Base-by-base conservation (phyloP, 306 rosid species). In the Alnus glutinosa region DNA sequence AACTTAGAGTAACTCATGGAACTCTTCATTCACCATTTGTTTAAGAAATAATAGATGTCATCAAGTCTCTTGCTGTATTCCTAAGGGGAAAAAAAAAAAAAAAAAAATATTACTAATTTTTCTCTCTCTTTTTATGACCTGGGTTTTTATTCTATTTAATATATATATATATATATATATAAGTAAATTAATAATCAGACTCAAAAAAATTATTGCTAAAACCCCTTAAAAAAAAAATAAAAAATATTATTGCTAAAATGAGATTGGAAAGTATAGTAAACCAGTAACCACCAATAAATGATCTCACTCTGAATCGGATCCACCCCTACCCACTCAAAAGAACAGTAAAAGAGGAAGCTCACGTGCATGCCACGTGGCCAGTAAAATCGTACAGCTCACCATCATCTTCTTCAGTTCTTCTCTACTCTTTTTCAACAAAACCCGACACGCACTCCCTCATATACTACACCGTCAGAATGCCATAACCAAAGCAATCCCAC, bases 341-440 rank as follows among this genome's bases (percentile, higher is more conserved):
- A 80, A 83, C 39, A 74, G 82, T 70, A 68, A 75, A 63, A 54
- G 7, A 63, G 76, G 46, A 76, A 34, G 14, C 67, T 86, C 91
- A 86, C 75, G 86, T 87, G 90, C 83, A 32, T 73, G 79, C 67
- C 91, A 89, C 91, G 90, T 87, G 94, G 77, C 83, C 55, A 32
- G 23, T 79, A 77, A 82, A 78, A 61, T 71, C 75, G 51, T 70
- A 68, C 78, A 72, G 51, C 51, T 62, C 18, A 51, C 54, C 30
- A 52, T 34, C 82, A 12, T 51, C 80, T 30, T n/a, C 71, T 11
- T 39, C 55, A 12, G 52, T 49, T 49, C 3, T 49, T 49, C 54
- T 50, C 54, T 50, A 14, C 78, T 59, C 19, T 47, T 57, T 37
- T 57, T 37, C 75, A 80, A 80, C 48, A 82, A 83, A 88, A 81